Base-by-base conservation (phyloP, 192 early-diverging fungal species). In the Coemansia sp. region DNA sequence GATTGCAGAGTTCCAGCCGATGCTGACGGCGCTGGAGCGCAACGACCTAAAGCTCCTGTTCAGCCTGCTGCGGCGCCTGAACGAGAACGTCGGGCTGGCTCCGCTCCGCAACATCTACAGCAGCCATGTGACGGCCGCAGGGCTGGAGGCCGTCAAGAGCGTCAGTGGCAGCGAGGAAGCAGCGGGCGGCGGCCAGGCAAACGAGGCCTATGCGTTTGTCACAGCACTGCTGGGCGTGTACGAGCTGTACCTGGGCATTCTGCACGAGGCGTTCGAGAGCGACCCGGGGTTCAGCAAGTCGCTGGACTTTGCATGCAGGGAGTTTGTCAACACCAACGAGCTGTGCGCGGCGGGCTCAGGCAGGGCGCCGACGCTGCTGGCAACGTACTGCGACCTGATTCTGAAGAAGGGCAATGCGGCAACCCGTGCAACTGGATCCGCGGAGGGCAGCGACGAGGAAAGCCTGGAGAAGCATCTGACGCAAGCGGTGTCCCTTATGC, bases 1-100 rank as follows among this genome's bases (percentile, higher is more conserved):
- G 42, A 91, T 88, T 75, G 87, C 91, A 44, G 93, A 97, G 74
- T 99, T 99, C 78, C 86, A 91, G 65, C 86, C 84, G 31, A 84
- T 99, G 70, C 83, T 99, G 31, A 88, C 91, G 72, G 75, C 88
- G 60, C 92, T 96, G 62, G 90, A 93, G 62, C 82, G 89, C 62
- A 93, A 94, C 34, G 93, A 97, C 71, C 77, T 98, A 37, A 84
- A 81, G 61, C 86, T 93, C 28, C 90, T 98, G 91, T 97, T 92
- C 59, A 78, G 80, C 6, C 84, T 99, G 50, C 65, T 91, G 70
- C 74, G 77, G 23, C 90, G 94, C 11, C 88, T 96, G 45, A 87
- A 88, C n/a, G 72, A 69, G 53, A 38, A 34, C 31, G 86, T 91
- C 13, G 89, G 91, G 0, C 82, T 99, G 34, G 89, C 70, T 88